Percentiles rank a stretch among this genome's conserved stretches.
Conservation (phyloP, 257 asterid genomes). For the Haberlea rhodopensis region DNA sequence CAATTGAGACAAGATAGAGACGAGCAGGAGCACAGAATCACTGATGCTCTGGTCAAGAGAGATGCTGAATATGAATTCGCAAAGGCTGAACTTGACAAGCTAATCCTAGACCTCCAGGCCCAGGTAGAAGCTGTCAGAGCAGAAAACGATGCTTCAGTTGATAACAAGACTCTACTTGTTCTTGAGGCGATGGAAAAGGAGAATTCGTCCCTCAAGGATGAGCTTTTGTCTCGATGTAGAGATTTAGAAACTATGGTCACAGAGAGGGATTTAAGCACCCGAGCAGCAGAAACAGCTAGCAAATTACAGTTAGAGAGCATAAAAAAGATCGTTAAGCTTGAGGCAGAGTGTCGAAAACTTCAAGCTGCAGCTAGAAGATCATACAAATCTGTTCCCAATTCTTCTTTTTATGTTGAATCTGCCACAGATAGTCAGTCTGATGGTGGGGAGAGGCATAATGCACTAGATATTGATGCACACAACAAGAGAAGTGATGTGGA, state of each 20-base stretch:
- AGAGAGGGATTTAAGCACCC: slow-evolving; percentile 68
- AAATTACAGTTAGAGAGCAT: slow-evolving; percentile 57
- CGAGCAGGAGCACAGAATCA: slow-evolving; percentile 47
- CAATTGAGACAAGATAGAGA: slow-evolving; percentile 65
- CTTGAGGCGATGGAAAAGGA: slow-evolving; percentile 56
- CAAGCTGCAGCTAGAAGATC: slow-evolving; percentile 35
- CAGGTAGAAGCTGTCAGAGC: slow-evolving; percentile 30
- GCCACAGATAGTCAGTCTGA: slow-evolving; percentile 43
- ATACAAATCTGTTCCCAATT: slow-evolving; percentile 29
- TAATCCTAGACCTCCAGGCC: slow-evolving; percentile 39
- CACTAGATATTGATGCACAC: slow-evolving; percentile 32
- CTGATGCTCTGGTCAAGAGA: slow-evolving; percentile 39
- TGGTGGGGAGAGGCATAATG: slow-evolving; percentile 33
- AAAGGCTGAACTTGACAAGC: slow-evolving; percentile 47
- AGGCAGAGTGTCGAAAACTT: slow-evolving; percentile 63
- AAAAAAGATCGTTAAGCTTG: slow-evolving; percentile 58
- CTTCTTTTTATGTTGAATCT: slow-evolving; percentile 46
- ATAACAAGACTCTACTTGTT: too few species aligned
- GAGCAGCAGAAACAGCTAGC: too few species aligned
- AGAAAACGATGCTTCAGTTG: slow-evolving; percentile 27
- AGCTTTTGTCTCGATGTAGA: slow-evolving; percentile 40
- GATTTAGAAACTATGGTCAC: slow-evolving; percentile 42
- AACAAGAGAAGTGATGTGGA: too few species aligned
- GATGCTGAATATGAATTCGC: slow-evolving; percentile 38
- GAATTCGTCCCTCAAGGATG: slow-evolving; percentile 45